A percentile compares a stretch with the other conserved stretches of the same genome.
Conservation (phyloP, 805 yeast genomes). For the Citeromyces nyonsensis region DNA sequence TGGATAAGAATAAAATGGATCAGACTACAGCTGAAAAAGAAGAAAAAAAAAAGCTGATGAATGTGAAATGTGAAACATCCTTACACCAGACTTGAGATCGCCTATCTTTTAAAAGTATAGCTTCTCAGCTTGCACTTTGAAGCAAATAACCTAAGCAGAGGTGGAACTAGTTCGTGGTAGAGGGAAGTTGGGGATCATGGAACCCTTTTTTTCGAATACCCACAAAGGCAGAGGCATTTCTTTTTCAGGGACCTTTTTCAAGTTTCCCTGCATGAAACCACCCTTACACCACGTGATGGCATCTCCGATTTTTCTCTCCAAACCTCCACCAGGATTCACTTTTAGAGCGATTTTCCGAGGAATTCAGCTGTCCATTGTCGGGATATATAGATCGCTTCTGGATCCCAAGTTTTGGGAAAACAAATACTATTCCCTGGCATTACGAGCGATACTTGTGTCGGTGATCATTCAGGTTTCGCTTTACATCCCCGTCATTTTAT, state of each 20-base stretch:
- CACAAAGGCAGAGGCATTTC: too few species aligned
- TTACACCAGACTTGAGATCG: too few species aligned
- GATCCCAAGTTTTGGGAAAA: conserved; percentile 22
- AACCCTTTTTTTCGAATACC: too few species aligned
- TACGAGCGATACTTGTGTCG: conserved; percentile 19
- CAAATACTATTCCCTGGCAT: conserved; percentile 19
- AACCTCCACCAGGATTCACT: conserved; percentile 41
- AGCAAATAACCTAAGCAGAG: too few species aligned
- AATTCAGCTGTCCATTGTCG: conserved; percentile 32
- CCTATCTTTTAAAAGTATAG: too few species aligned
- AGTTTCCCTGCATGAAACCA: not conserved
- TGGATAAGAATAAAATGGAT: too few species aligned
- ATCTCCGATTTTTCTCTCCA: conserved; percentile 41
- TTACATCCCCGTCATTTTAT: conserved; percentile 12
- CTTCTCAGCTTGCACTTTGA: too few species aligned
- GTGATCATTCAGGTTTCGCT: conserved; percentile 17
- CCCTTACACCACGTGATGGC: conserved; percentile 21
- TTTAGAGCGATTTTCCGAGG: conserved; percentile 32
- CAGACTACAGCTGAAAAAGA: too few species aligned
- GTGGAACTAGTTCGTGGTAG: too few species aligned
- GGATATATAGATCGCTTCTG: conserved; percentile 27
- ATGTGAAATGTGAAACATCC: too few species aligned
- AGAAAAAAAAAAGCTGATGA: too few species aligned
- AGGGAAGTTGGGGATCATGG: too few species aligned
- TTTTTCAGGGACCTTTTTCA: not conserved